Evolutionary conservation across 1,284 basidiomycete species (phyloP).

Genomic region (Jaminaea rosea): DNA sequence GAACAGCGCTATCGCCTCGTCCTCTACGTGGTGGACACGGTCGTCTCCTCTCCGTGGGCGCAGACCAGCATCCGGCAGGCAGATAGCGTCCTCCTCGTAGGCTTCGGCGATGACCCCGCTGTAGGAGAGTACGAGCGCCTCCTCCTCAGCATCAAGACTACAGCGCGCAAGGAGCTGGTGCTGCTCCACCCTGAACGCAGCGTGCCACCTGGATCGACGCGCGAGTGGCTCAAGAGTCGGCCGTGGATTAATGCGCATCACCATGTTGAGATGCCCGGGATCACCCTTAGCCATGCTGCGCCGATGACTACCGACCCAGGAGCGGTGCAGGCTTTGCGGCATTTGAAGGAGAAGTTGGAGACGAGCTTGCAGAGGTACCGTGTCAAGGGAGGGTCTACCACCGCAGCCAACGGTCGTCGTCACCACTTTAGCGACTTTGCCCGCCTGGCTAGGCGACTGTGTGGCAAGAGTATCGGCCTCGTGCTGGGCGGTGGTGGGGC

Average conservation of each 20-base stretch:
- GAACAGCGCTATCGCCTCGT: constrained; percentile 44
- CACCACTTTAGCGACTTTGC: constrained; percentile 86
- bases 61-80: constrained; percentile 56
- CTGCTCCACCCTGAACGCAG: constrained; percentile 84
- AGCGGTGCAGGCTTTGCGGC: constrained; percentile 67
- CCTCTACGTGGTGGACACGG: constrained; percentile 44
- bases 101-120: constrained; percentile 66
- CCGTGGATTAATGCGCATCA: constrained; percentile 90
- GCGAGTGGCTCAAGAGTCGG: constrained; percentile 82
- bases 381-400: constrained; percentile 42
- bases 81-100: constrained; percentile 89
- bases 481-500: constrained; percentile 94
- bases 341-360: constrained; percentile 79
- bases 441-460: constrained; percentile 77
- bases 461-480: constrained; percentile 84
- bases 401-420: constrained; percentile 54
- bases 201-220: constrained; percentile 80
- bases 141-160: constrained; percentile 80
- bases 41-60: constrained; percentile 43
- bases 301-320: constrained; percentile 58
- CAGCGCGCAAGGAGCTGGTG: constrained; percentile 90
- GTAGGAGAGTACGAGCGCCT: constrained; percentile 88
- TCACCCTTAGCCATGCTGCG: constrained; percentile 45
- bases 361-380: constrained; percentile 68
- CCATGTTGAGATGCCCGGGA: constrained; percentile 71